Conservation (phyloP, 2,329 filamentous ascomycete genomes). For the Akanthomyces uredinophilus region DNA sequence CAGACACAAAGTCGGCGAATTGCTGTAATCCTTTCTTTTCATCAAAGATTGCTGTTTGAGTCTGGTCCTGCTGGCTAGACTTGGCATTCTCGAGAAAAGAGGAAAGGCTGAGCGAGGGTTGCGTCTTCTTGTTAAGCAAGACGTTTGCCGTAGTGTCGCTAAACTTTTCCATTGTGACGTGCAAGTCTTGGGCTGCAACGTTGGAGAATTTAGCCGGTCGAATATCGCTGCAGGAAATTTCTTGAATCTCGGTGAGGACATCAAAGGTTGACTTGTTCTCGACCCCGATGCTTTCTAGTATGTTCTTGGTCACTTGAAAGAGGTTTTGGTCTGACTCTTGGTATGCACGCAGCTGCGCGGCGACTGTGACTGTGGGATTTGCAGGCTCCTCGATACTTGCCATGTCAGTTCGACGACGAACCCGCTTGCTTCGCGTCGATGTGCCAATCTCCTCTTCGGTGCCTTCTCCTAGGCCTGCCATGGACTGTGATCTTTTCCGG, state of each 20-base stretch:
- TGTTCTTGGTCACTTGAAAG: conserved; percentile 50
- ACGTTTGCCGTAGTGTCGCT: conserved; percentile 50
- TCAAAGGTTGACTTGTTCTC: conserved; percentile 43
- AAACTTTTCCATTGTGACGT: conserved; percentile 43
- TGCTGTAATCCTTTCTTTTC: conserved; percentile 46
- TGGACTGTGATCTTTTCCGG: conserved; percentile 59
- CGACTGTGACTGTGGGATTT: conserved; percentile 47
- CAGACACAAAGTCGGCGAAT: conserved; percentile 47
- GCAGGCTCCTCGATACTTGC: conserved; percentile 47
- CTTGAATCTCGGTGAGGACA: conserved; percentile 45
- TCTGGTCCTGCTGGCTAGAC: conserved; percentile 45
- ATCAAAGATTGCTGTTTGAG: conserved; percentile 44
- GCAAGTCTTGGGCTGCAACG: conserved; percentile 45
- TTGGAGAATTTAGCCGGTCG: conserved; percentile 44
- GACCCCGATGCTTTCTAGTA: conserved; percentile 51
- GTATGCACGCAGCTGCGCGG: conserved; percentile 51
- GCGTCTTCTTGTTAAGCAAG: conserved; percentile 49
- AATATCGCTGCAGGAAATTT: conserved; percentile 47
- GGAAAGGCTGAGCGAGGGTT: conserved; percentile 48
- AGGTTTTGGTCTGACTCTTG: conserved; percentile 53
- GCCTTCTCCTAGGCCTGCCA: conserved; percentile 51
- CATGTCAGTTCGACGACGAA: conserved; percentile 52
- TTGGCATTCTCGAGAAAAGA: conserved; percentile 62
- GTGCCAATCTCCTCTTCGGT: conserved; percentile 52
- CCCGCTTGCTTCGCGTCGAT: conserved; percentile 61